These are phyloP conservation scores for Acaromyces ingoldii DNA, from an alignment of 1,284 basidiomycete species.

Conservation along the genomic window DNA sequence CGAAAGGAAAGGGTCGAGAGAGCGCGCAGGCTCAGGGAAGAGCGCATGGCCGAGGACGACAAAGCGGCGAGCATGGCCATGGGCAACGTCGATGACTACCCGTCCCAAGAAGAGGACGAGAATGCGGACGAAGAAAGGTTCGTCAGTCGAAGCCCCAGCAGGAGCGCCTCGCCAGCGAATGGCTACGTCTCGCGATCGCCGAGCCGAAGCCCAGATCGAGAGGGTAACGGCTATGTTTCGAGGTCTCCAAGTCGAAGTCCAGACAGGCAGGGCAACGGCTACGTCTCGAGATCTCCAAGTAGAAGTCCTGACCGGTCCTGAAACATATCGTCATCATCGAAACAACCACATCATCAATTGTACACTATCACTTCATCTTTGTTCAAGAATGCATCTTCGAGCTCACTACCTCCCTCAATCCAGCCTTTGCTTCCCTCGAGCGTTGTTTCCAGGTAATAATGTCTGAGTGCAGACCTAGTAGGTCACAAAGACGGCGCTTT, in stretches of 20 bases:
- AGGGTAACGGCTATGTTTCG: slow-evolving; percentile 11
- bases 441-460: too few species aligned
- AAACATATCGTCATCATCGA: not conserved
- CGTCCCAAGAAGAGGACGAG: slow-evolving; percentile 52
- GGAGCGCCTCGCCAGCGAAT: slow-evolving; percentile 15
- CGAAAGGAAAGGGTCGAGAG: slow-evolving; percentile 17
- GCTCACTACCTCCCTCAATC: too few species aligned
- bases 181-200: slow-evolving; percentile 52
- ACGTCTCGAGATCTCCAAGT: not conserved
- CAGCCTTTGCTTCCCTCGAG: too few species aligned
- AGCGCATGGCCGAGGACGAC: slow-evolving; percentile 10
- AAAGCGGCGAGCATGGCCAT: slow-evolving; percentile 11
- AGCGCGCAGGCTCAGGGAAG: slow-evolving; percentile 9
- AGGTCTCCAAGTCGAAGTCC: slow-evolving; percentile 1
- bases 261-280: slow-evolving; percentile 4
- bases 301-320: not conserved
- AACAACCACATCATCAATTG: not conserved
- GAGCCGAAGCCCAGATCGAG: slow-evolving; percentile 32
- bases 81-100: slow-evolving; percentile 23
- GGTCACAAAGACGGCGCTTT: too few species aligned
- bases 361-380: slow-evolving; percentile 1
- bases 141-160: slow-evolving; percentile 30
- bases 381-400: not conserved
- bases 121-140: slow-evolving; percentile 52
- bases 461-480: too few species aligned